Evolutionary conservation across 106 monocot species (phyloP).

Genomic region (Phalaenopsis aphrodite): DNA sequence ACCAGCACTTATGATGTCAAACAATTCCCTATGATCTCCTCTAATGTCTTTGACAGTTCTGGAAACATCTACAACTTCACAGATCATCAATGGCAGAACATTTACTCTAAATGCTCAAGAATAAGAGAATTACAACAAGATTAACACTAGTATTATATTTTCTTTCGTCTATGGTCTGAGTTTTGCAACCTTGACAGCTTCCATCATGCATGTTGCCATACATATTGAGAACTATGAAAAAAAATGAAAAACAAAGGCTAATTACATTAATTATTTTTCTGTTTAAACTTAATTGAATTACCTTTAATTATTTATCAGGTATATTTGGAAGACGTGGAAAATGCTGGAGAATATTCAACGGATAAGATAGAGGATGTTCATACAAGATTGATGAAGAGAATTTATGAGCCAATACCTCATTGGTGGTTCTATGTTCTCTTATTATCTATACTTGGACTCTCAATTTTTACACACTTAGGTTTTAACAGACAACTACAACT

Average conservation of each 20-base stretch:
- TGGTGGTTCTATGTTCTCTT: conserved; percentile 50
- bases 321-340: conserved; percentile 12
- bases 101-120: conserved; percentile 16
- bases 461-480: conserved; percentile 25
- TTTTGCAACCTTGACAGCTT: conserved; percentile 18
- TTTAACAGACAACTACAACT: conserved; percentile 22
- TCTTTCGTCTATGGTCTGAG: conserved; percentile 15
- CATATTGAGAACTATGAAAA: conserved; percentile 21
- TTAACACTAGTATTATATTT: conserved; percentile 17
- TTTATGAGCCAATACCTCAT: conserved; percentile 40
- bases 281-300: neutral
- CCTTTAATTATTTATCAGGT: neutral
- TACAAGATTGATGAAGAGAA: conserved; percentile 37
- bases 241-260: neutral
- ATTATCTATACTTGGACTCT: conserved; percentile 19
- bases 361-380: conserved; percentile 26
- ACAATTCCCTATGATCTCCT: conserved; percentile 33
- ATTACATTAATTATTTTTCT: neutral
- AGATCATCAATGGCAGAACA: conserved; percentile 9
- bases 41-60: conserved; percentile 16
- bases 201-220: conserved; percentile 20
- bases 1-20: conserved; percentile 17
- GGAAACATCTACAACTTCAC: conserved; percentile 31
- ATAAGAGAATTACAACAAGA: conserved; percentile 16
- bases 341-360: neutral